Conservation (phyloP, 2,329 filamentous ascomycete species). For the Scedosporium minutisporum region DNA sequence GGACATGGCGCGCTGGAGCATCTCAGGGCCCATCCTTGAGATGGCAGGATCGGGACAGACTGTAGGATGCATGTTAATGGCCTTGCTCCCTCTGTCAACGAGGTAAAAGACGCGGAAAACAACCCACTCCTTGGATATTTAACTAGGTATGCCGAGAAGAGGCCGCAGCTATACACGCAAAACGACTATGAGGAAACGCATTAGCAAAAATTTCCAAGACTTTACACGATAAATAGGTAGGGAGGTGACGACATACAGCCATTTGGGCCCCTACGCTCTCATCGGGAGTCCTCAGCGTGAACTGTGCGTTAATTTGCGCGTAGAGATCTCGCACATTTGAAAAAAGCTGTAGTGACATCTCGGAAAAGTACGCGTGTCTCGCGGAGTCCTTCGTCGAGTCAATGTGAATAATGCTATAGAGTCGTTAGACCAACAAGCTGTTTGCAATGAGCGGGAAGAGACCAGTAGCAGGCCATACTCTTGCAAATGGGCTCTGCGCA, state of each 20-base stretch:
- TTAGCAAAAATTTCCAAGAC: too few relatives aligned
- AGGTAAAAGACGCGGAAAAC: neutral
- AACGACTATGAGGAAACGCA: slow-evolving; percentile 25
- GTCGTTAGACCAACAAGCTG: neutral
- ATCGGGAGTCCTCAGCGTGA: slow-evolving; percentile 32
- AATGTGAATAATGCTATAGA: neutral
- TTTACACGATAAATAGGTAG: neutral
- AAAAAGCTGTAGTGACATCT: slow-evolving; percentile 37
- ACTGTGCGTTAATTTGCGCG: slow-evolving; percentile 42
- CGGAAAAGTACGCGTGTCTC: slow-evolving; percentile 10
- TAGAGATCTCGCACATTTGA: slow-evolving; percentile 36
- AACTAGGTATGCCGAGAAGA: slow-evolving; percentile 41
- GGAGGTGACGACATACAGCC: slow-evolving; percentile 25
- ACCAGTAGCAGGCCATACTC: slow-evolving; percentile 28
- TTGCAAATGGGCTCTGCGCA: slow-evolving; percentile 42
- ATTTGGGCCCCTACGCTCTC: slow-evolving; percentile 45
- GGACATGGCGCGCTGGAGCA: slow-evolving; percentile 33
- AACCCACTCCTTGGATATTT: slow-evolving; percentile 39
- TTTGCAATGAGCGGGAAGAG: neutral
- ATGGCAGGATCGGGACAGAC: slow-evolving; percentile 32
- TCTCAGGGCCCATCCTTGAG: slow-evolving; percentile 29
- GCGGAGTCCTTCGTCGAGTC: neutral
- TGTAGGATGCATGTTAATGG: slow-evolving; percentile 13
- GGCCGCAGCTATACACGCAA: slow-evolving; percentile 44
- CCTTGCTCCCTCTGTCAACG: neutral